Evolutionary conservation across 495 filamentous ascomycete species (phyloP), one percentile per base, ranked within the genome.

Genomic region (Aspergillus mulundensis): DNA sequence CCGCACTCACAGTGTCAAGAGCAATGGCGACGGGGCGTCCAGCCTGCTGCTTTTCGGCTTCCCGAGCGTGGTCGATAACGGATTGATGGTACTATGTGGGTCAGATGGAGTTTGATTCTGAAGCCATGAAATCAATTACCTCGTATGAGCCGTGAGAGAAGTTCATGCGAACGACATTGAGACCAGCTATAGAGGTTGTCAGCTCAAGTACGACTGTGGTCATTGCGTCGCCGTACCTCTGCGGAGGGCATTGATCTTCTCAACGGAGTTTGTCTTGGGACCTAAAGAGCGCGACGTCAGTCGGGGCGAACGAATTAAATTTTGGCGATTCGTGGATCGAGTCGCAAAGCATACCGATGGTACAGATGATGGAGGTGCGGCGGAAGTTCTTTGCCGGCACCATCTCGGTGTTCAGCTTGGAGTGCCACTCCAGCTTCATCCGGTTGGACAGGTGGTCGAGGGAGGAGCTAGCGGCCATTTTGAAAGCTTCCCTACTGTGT

Each of bases 131-230:
- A 65, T n/a, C n/a, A 62, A 70, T 59, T 67, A 86, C 84, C 74
- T 95, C 92, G 73, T 98, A 91, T 62, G 88, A 88, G 63, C 94
- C 94, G 73, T 98, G 94, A 60, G 93, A 97, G 73, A 97, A 98
- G 84, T 98, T 98, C 91, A 96, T 95, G 72, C 94, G 95, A 60
- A 97, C 94, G 58, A 98, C 91, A 73, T 97, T 97, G 59, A 97
- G 84, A 72, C 94, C 94, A 59, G 85, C 86, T 86, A 57, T 59
- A 47, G 47, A 47, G n/a, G 40, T 32, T 54, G 67, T 70, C 53
- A 71, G 57, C 36, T 53, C 36, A 16, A 40, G 15, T 21, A 46
- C 41, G 11, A 20, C 16, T 14, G 23, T 4, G 12, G 56, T 58
- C 20, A 30, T 34, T 46, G 19, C 41, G 28, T 25, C 48, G 34